Percentiles rank a stretch among this genome's conserved stretches.
These are phyloP conservation scores for Monosporascus sp. DNA, from an alignment of 2,329 filamentous ascomycete species.

Conservation along the genomic window DNA sequence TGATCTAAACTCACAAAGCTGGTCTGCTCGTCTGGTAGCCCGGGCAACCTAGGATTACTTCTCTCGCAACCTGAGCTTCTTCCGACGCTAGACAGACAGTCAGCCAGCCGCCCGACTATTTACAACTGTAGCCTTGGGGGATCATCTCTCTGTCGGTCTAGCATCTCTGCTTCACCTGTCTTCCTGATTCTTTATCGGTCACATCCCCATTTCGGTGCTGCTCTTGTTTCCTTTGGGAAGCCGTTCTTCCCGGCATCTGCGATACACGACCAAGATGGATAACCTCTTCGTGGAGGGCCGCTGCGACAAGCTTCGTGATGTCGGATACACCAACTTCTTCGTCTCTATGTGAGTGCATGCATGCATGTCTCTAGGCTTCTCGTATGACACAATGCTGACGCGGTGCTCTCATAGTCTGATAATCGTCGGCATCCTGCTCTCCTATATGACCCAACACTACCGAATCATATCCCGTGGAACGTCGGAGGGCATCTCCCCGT, in stretches of 20 bases:
- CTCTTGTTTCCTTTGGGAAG: background rate
- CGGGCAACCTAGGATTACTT: too few relatives aligned
- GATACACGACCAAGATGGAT: conserved; percentile 23
- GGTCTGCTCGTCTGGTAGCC: too few relatives aligned
- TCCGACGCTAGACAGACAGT: too few relatives aligned
- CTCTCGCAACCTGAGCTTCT: too few relatives aligned
- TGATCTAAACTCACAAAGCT: too few relatives aligned
- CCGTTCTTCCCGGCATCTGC: background rate
- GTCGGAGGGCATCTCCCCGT: conserved; percentile 91
- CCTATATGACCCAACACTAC: conserved; percentile 90
- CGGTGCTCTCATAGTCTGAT: conserved; percentile 50
- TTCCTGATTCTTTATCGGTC: conserved; percentile 1
- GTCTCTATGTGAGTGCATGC: conserved; percentile 45
- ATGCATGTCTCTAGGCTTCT: background rate
- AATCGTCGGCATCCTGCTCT: conserved; percentile 80
- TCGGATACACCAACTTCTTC: conserved; percentile 49
- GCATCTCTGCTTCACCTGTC: conserved; percentile 3
- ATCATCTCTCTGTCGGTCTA: conserved; percentile 5
- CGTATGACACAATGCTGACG: conserved; percentile 13
- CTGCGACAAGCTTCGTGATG: conserved; percentile 48
- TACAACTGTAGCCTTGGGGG: conserved; percentile 6
- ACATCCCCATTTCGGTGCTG: background rate
- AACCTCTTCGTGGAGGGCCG: conserved; percentile 27
- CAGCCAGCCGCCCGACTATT: background rate
- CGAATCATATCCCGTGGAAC: conserved; percentile 82